Base-by-base conservation (phyloP, 2,329 filamentous ascomycete species). In the Plenodomus lindquistii region DNA sequence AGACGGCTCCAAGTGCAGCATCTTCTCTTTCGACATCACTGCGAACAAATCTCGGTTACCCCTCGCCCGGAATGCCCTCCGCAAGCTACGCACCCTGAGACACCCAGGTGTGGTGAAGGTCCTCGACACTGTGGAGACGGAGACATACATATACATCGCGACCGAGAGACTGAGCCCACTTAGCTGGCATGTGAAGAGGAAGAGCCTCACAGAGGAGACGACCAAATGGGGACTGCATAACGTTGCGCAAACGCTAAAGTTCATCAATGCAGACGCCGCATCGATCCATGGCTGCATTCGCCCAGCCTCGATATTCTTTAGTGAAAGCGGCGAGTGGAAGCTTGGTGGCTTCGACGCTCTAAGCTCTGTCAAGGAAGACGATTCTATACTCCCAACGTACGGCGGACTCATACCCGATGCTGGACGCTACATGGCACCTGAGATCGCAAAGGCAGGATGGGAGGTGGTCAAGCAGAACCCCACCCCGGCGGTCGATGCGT, bases 251-350 rank as follows among this genome's bases (percentile, higher is more conserved):
- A 97, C 94, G 0, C 75, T 97, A 59, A 96, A 94, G 65, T 99
- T 99, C 67, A 90, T 99, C 71, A 99, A 99, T 66, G 86, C 89
- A 40, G 94, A 99, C 59, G 94, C 92, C 2, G 81, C 87, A 2
- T 97, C 92, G 0, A 88, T 99, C 42, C 94, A 99, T 65, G 94
- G 92, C 40, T 90, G 85, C 63, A 78, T 99, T 43, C 86, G 89
- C 54, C 88, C 89, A 17, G 88, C 89, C 0, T 96, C 93, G 0
- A 81, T 99, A 56, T 99, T 92, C 73, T 94, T 90, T 3, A 91
- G 91, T 52, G 93, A 97, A 69, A 97, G 94, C 66, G 94, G 94
- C 48, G 94, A 99, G 75, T 99, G 94, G 94, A 97, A 95, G 67
- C 77, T 99, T 2, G 92, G 88, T 17, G 94, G 94, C 0, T 96